Conservation (phyloP, 352 stramenopile genomes). For the Saprolegnia parasitica region DNA sequence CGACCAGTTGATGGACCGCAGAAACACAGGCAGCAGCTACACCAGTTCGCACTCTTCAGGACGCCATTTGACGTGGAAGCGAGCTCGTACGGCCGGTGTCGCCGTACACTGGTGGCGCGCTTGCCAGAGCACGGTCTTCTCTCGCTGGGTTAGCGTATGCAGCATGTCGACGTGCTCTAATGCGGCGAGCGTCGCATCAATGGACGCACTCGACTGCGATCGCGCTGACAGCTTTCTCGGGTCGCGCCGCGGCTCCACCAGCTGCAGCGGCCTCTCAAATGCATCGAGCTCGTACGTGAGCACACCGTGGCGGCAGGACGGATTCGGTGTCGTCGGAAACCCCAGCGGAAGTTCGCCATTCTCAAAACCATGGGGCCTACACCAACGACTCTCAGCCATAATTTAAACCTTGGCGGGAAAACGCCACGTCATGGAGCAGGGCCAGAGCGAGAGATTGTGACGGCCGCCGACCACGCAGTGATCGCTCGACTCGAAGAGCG, state of each 20-base stretch:
- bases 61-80: neutral
- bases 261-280: neutral
- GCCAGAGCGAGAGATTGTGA: neutral
- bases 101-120: neutral
- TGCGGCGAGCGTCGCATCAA: neutral
- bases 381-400: too few species aligned
- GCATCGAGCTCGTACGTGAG: neutral
- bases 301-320: neutral
- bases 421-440: neutral
- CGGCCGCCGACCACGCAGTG: neutral
- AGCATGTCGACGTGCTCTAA: neutral
- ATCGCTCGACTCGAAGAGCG: neutral
- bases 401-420: too few species aligned
- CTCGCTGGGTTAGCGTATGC: neutral
- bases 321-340: neutral
- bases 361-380: neutral
- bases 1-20: neutral
- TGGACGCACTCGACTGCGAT: neutral
- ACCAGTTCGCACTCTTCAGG: neutral
- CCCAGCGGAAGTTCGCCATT: neutral
- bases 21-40: neutral
- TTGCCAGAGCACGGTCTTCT: neutral
- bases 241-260: neutral
- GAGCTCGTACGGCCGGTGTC: neutral
- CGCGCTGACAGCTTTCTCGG: neutral